These are phyloP conservation scores for Cladosporium sp. DNA, from an alignment of 2,329 filamentous ascomycete genomes.

Conservation along the genomic window DNA sequence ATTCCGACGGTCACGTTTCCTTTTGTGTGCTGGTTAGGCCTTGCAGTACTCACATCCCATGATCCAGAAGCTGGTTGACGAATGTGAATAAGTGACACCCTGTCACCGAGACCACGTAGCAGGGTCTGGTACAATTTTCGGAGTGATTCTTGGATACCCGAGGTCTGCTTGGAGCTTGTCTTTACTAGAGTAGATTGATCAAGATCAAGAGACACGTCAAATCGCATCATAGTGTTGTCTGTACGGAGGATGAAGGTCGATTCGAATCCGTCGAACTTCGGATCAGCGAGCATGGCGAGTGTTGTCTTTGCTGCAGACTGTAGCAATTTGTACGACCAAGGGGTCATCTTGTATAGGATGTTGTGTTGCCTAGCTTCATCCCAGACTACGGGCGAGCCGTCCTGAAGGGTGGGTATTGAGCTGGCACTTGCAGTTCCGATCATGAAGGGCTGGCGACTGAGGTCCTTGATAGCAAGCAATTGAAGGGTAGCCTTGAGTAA, in stretches of 20 bases:
- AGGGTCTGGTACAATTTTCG: conserved; percentile 61
- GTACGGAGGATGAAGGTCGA: conserved; percentile 70
- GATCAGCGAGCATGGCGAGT: conserved; percentile 69
- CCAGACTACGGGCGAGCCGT: conserved; percentile 65
- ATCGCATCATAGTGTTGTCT: conserved; percentile 49
- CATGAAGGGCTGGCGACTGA: conserved; percentile 58
- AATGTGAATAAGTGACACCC: conserved; percentile 62
- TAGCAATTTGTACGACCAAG: conserved; percentile 74
- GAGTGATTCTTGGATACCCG: conserved; percentile 27
- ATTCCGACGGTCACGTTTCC: conserved; percentile 60
- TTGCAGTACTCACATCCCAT: conserved; percentile 36
- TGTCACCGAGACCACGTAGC: conserved; percentile 68
- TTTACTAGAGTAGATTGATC: conserved; percentile 30
- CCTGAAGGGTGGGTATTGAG: conserved; percentile 26
- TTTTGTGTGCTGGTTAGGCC: conserved; percentile 18
- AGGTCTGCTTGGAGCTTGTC: conserved; percentile 20
- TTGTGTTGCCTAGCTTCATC: conserved; percentile 74
- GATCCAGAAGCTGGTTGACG: conserved; percentile 13
- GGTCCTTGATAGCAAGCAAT: conserved; percentile 70
- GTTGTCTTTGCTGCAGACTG: conserved; percentile 71
- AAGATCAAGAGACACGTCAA: conserved; percentile 50
- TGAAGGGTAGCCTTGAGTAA: conserved; percentile 94
- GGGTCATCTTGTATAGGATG: conserved; percentile 82
- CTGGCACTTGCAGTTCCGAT: conserved; percentile 37
- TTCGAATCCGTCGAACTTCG: conserved; percentile 73